Conservation (phyloP, 1,284 basidiomycete genomes). For the Apiotrichum sp. region DNA sequence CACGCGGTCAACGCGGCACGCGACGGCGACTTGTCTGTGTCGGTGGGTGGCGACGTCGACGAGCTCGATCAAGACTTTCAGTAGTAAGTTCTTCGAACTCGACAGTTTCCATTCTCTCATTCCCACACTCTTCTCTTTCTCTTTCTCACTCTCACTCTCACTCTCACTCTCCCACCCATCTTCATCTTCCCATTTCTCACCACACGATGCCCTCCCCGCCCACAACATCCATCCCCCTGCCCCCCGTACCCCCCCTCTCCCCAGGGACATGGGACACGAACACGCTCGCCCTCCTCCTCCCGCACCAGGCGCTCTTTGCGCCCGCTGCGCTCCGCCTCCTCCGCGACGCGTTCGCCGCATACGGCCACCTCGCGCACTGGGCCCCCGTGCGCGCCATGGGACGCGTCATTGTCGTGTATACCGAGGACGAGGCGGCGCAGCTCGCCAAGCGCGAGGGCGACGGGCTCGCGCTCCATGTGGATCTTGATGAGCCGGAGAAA, state of each 20-base stretch:
- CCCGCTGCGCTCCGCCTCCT: conserved; percentile 62
- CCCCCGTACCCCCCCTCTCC: conserved; percentile 23
- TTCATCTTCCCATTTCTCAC: conserved; percentile 1
- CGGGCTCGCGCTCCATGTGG: conserved; percentile 31
- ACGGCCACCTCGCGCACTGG: conserved; percentile 76
- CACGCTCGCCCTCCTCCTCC: conserved; percentile 60
- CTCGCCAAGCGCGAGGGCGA: conserved; percentile 43
- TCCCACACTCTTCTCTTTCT: too few species aligned
- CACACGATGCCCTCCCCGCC: not conserved
- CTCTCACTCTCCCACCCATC: not conserved
- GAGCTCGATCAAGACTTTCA: too few species aligned
- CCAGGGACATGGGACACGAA: conserved; percentile 51
- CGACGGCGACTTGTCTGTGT: too few species aligned
- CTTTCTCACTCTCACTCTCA: too few species aligned
- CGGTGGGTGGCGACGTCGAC: too few species aligned
- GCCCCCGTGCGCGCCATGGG: conserved; percentile 74
- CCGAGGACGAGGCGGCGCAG: conserved; percentile 48
- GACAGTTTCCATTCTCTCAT: too few species aligned
- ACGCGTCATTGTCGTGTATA: conserved; percentile 73
- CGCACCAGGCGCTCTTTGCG: conserved; percentile 63
- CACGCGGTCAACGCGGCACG: too few species aligned
- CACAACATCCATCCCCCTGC: conserved; percentile 4
- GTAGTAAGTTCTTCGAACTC: too few species aligned
- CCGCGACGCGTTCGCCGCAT: conserved; percentile 61
- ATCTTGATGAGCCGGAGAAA: not conserved